Base-by-base conservation (phyloP, 768 basidiomycete species). In the Collybia sordida region DNA sequence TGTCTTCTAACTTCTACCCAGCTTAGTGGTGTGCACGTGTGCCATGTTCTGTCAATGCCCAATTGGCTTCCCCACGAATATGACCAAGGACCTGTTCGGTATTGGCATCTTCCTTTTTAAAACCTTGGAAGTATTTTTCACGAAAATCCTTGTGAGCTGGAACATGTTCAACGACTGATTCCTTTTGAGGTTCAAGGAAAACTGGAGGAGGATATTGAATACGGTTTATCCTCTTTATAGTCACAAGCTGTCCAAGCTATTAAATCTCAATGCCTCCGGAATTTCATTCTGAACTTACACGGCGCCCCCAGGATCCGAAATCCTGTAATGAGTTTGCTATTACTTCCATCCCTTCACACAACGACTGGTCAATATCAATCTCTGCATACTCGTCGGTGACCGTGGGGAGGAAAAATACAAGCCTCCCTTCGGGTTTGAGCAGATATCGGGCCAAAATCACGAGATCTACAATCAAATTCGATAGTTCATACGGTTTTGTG, bases 371-470 rank as follows among this genome's bases (percentile, higher is more conserved):
- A 7, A 98, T 73, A 61, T 99, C 97, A 1, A 97, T 71, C 56
- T 90, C 89, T 52, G 88, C 81, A 61, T 95, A 98, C 36, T 94
- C 88, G 41, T 96, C 94, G 11, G 83, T 91, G 18, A 96, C 89
- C 0, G 93, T 95, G 0, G 93, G 93, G 18, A 98, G 77, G 72
- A 98, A 98, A 71, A 97, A 98, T 3, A 99, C 96, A 14, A 99
- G 79, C 35, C 97, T 74, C 11, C 97, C 97, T 19, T 77, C 78
- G 1, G 91, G 91, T 54, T 84, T 91, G 23, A 99, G 78, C 22
- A 97, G 71, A 65, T 89, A 91, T 45, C 94, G 80, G 2, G 93
- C 83, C 38, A 93, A 77, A 14, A 85, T 62, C 23, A 98, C 82
- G n/a, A 51, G 40, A 12, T 22, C 36, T 27, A 6, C 17, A 34